Base-by-base conservation (phyloP, 305 asterid genomes). In the Fraxinus platypoda region DNA sequence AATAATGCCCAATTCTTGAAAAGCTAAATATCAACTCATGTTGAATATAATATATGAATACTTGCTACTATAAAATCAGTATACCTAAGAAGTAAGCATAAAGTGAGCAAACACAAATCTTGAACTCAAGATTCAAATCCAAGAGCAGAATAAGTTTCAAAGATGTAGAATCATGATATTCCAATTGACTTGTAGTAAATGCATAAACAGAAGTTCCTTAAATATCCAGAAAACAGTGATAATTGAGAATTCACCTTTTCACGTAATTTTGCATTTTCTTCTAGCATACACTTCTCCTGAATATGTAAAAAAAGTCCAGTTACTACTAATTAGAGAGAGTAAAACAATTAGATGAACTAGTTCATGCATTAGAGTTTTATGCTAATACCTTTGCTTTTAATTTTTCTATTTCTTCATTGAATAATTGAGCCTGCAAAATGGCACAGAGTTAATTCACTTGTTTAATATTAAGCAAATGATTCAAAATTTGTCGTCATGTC, bases 361-460 rank as follows among this genome's bases (percentile, higher is more conserved):
- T 23, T 33, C 6, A 41, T 46, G 49, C 11, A 74, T 23, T 31
- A 52, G 33, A 49, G 6, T 21, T 46, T 8, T 5, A n/a, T 57
- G 30, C 64, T 25, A 71, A 52, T 87, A 94, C 98, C 97, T 88
- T 89, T 41, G 83, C 88, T 84, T 81, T 89, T 17, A 90, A 78
- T 82, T 81, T 87, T 79, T 87, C 89, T 11, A 83, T 71, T 80
- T 92, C 91, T 82, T 91, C 91, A 81, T 84, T 84, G 85, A 82
- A 92, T 11, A 94, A 76, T 78, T 90, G 92, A 81, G 86, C 82
- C 98, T 94, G 91, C 2, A 85, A 80, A 79, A 54, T 30, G 6
- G 34, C n/a, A 66, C 9, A 35, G 25, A 4, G 9, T 54, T 54
- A 54, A n/a, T 35, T 35, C 7, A 35, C 41, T 35, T 1, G 41